These are phyloP conservation scores for Cryptococcus deneoformans DNA, from an alignment of 1,284 basidiomycete species.

Conservation along the genomic window DNA sequence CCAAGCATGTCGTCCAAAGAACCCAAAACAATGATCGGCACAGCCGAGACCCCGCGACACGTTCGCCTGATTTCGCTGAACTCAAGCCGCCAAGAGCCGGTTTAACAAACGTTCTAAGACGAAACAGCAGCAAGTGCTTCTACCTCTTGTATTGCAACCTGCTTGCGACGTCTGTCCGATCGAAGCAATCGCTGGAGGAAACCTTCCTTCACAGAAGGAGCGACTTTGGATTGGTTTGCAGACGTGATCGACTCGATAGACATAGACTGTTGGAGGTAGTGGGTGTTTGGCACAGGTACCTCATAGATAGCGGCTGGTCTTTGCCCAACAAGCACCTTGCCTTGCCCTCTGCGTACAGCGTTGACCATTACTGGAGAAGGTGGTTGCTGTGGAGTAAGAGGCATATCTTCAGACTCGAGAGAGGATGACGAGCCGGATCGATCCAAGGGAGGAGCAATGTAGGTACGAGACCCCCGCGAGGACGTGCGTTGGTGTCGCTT, in stretches of 20 bases:
- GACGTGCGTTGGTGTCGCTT: constrained; percentile 25
- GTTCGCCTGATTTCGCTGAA: not conserved
- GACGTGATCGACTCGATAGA: constrained; percentile 12
- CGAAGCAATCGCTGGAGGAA: constrained; percentile 31
- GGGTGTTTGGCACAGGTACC: constrained; percentile 9
- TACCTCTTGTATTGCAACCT: constrained; percentile 19
- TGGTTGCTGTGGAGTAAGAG: constrained; percentile 30
- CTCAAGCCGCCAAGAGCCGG: not conserved
- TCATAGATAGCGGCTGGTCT: constrained; percentile 30
- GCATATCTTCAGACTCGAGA: constrained; percentile 43
- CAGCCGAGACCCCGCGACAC: not conserved
- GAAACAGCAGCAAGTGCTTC: constrained; percentile 29
- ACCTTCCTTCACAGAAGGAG: constrained; percentile 19
- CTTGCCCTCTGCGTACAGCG: not conserved
- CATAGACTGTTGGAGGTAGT: constrained; percentile 22
- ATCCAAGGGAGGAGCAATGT: constrained; percentile 45
- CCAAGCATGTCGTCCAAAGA: constrained; percentile 6
- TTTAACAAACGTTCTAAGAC: constrained; percentile 26
- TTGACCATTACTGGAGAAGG: constrained; percentile 12
- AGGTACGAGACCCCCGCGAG: constrained; percentile 23
- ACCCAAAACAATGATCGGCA: constrained; percentile 9
- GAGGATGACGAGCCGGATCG: constrained; percentile 48
- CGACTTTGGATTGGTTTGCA: constrained; percentile 4
- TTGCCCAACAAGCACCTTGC: constrained; percentile 3
- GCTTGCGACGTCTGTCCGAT: constrained; percentile 18